Conservation (phyloP, 2,329 filamentous ascomycete genomes). For the Ilyonectria sp. region DNA sequence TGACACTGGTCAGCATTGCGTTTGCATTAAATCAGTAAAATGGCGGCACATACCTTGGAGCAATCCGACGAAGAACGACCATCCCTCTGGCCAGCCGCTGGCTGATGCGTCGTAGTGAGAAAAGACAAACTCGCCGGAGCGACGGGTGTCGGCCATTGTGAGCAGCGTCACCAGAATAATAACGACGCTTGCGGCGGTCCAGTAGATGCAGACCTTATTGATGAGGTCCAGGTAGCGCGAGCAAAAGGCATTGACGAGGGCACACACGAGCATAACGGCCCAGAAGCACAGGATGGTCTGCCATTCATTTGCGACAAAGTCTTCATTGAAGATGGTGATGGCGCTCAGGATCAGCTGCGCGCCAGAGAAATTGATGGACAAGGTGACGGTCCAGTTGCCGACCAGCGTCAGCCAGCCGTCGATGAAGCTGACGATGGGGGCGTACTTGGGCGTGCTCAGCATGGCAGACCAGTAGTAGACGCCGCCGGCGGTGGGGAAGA, state of each 20-base stretch:
- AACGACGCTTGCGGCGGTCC: conserved; percentile 79
- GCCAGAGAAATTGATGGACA: conserved; percentile 80
- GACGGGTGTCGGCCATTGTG: conserved; percentile 75
- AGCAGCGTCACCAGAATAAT: conserved; percentile 80
- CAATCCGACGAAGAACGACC: conserved; percentile 71
- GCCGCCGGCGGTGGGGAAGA: conserved; percentile 73
- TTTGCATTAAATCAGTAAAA: conserved; percentile 54
- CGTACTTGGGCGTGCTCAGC: conserved; percentile 73
- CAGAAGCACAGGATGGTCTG: conserved; percentile 84
- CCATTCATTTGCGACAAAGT: conserved; percentile 74
- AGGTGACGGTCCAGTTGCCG: conserved; percentile 79
- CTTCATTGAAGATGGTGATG: conserved; percentile 75
- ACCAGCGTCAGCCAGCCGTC: conserved; percentile 83
- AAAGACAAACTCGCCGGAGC: conserved; percentile 77
- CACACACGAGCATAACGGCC: conserved; percentile 74
- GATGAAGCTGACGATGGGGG: conserved; percentile 77
- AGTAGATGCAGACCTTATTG: conserved; percentile 81
- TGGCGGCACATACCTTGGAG: conserved; percentile 59
- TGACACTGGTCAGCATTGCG: conserved; percentile 23
- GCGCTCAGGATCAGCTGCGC: conserved; percentile 78
- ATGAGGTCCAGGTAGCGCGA: conserved; percentile 73
- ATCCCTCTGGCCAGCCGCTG: conserved; percentile 77
- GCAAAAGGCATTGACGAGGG: conserved; percentile 77
- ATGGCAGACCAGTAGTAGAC: conserved; percentile 83
- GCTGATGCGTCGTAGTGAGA: conserved; percentile 77